phyloP scores from a whole-genome alignment of 768 basidiomycete genomes.

The Leccinum arenicola region DNA sequence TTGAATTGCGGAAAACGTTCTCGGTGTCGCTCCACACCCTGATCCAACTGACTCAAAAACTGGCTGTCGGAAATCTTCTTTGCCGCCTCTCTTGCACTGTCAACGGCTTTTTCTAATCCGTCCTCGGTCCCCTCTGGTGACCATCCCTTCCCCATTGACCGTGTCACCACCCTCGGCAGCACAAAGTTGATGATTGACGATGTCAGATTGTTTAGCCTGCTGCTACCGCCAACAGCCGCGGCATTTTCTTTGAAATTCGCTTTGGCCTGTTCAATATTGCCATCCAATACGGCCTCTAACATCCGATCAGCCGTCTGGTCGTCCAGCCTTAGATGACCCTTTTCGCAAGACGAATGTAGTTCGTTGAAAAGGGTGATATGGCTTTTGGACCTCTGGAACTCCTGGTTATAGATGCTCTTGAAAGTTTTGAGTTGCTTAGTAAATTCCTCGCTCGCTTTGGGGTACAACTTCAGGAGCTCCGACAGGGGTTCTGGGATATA shows the following conservation, averaged over 20 bases:
- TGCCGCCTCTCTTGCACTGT: not conserved
- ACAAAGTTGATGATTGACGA: too few species aligned
- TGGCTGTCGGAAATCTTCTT: conserved; percentile 10
- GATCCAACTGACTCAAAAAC: conserved; percentile 12
- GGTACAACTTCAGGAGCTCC: conserved; percentile 4
- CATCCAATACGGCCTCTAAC: conserved; percentile 5
- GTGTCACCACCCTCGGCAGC: too few species aligned
- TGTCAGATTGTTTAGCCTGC: too few species aligned
- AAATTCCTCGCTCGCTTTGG: conserved; percentile 8
- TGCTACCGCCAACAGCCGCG: not conserved
- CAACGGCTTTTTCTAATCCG: conserved; percentile 4
- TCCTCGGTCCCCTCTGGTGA: not conserved
- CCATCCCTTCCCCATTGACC: not conserved
- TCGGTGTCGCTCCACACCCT: not conserved
- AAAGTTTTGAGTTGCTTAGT: not conserved
- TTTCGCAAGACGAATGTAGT: not conserved
- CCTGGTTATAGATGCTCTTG: conserved; percentile 4
- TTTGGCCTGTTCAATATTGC: conserved; percentile 4
- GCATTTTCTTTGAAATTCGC: not conserved
- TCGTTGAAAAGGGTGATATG: conserved; percentile 13
- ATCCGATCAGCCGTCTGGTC: not conserved
- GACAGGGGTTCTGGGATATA: conserved; percentile 12
- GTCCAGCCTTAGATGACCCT: not conserved
- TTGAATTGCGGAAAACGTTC: not conserved
- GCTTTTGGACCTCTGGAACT: conserved; percentile 15